phyloP scores from a whole-genome alignment of 2,329 filamentous ascomycete genomes.

The Scedosporium aurantiacum region DNA sequence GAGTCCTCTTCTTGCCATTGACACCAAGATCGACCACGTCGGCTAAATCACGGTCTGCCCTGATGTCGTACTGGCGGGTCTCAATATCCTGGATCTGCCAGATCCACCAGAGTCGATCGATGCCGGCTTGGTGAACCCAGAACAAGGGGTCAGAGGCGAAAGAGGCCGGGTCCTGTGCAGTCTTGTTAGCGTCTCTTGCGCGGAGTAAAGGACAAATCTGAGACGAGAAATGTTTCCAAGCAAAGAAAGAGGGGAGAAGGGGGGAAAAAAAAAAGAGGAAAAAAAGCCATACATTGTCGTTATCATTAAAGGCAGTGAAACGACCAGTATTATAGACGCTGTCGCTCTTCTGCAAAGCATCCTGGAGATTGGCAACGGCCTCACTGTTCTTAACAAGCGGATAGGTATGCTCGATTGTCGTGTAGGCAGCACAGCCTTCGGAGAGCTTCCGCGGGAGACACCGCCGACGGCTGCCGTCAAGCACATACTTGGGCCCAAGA shows the following conservation, averaged over 20 bases:
- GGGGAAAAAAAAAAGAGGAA: background rate
- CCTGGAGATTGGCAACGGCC: constrained; percentile 9
- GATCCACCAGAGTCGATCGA: constrained; percentile 13
- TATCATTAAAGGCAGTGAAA: constrained; percentile 27
- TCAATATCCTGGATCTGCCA: constrained; percentile 10
- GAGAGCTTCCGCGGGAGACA: constrained; percentile 27
- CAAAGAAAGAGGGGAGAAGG: no score
- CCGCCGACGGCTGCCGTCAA: constrained; percentile 28
- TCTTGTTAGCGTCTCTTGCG: background rate
- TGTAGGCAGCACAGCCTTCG: constrained; percentile 12
- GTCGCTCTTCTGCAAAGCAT: background rate
- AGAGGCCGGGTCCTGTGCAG: constrained; percentile 19
- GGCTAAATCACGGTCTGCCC: background rate
- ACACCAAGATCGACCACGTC: constrained; percentile 8
- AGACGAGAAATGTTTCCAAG: background rate
- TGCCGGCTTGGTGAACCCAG: constrained; percentile 21
- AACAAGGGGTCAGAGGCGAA: constrained; percentile 26
- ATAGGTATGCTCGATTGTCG: constrained; percentile 14
- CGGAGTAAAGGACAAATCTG: background rate
- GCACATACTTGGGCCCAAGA: constrained; percentile 23
- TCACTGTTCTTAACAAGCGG: constrained; percentile 8
- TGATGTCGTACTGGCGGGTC: background rate
- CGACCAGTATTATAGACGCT: constrained; percentile 26
- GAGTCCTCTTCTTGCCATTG: background rate
- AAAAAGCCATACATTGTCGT: background rate